phyloP scores from a whole-genome alignment of 768 basidiomycete genomes.

The Xerocomellus intermedius region DNA sequence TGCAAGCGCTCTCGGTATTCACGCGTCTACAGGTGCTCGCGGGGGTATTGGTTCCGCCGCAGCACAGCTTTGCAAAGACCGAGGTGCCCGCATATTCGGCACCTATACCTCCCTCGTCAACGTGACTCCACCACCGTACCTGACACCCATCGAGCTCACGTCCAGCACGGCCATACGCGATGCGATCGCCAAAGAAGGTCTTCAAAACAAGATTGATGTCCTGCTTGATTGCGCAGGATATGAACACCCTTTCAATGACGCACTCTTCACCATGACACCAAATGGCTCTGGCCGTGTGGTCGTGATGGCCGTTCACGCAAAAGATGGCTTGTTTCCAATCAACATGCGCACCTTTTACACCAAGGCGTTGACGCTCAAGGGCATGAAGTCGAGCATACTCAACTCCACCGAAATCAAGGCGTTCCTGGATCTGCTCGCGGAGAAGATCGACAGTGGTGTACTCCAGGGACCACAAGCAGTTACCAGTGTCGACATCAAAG shows the following conservation, averaged over 20 bases:
- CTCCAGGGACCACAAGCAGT: slow-evolving; percentile 29
- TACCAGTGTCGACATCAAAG: slow-evolving; percentile 18
- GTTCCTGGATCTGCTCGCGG: slow-evolving; percentile 28
- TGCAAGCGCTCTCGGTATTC: neutral
- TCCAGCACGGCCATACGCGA: slow-evolving; percentile 33
- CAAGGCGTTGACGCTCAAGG: slow-evolving; percentile 31
- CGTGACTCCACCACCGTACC: slow-evolving; percentile 23
- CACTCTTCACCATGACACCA: slow-evolving; percentile 33
- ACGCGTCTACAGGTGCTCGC: slow-evolving; percentile 26
- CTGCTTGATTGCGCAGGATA: slow-evolving; percentile 36
- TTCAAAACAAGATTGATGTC: slow-evolving; percentile 34
- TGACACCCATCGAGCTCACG: slow-evolving; percentile 33
- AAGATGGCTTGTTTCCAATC: slow-evolving; percentile 31
- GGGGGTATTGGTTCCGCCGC: slow-evolving; percentile 37
- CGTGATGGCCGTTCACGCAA: slow-evolving; percentile 35
- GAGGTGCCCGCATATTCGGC: slow-evolving; percentile 34
- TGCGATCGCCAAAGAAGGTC: slow-evolving; percentile 23
- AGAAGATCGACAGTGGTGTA: slow-evolving; percentile 30
- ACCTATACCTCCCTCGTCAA: slow-evolving; percentile 34
- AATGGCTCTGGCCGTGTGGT: slow-evolving; percentile 33
- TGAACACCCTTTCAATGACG: slow-evolving; percentile 34
- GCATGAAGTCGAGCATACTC: slow-evolving; percentile 31
- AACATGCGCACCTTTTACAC: slow-evolving; percentile 33
- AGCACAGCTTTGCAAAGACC: slow-evolving; percentile 31
- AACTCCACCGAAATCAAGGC: slow-evolving; percentile 22